A percentile compares a stretch with the other conserved stretches of the same genome.
phyloP scores from a whole-genome alignment of 331 rosid genomes.

The Rhamnella rubrinervis region DNA sequence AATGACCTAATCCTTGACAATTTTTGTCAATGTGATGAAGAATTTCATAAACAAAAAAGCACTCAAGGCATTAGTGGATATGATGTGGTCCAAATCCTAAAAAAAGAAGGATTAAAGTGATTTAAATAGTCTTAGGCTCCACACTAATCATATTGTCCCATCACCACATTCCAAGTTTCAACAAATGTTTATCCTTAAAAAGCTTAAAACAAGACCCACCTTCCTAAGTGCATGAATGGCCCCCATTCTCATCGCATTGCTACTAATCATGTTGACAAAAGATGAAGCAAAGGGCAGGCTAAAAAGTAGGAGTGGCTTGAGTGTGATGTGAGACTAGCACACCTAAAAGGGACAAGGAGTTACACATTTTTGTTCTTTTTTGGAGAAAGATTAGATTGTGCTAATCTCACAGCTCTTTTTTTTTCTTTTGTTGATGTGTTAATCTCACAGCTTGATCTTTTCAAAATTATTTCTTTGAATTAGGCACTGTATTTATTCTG shows the following conservation, averaged over 20 bases:
- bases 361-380: background rate
- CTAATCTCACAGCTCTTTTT: no score
- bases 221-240: conserved; percentile 44
- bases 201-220: conserved; percentile 21
- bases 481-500: no score
- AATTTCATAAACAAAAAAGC: conserved; percentile 17
- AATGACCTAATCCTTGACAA: background rate
- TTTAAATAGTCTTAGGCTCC: conserved; percentile 43
- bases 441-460: background rate
- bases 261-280: conserved; percentile 51
- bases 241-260: conserved; percentile 37
- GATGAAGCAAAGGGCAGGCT: conserved; percentile 37
- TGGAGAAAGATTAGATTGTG: background rate
- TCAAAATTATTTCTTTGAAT: background rate
- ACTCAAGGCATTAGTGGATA: conserved; percentile 24
- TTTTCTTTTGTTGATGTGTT: background rate
- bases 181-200: conserved; percentile 35
- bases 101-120: background rate
- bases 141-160: conserved; percentile 48
- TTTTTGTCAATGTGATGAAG: conserved; percentile 18
- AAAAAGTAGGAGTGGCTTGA: conserved; percentile 17
- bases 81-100: conserved; percentile 41
- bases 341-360: conserved; percentile 19
- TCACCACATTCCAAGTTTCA: conserved; percentile 37
- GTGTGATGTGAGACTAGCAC: conserved; percentile 10